phyloP scores from a whole-genome alignment of 129 eudicot genomes.

The Logfia minima region DNA sequence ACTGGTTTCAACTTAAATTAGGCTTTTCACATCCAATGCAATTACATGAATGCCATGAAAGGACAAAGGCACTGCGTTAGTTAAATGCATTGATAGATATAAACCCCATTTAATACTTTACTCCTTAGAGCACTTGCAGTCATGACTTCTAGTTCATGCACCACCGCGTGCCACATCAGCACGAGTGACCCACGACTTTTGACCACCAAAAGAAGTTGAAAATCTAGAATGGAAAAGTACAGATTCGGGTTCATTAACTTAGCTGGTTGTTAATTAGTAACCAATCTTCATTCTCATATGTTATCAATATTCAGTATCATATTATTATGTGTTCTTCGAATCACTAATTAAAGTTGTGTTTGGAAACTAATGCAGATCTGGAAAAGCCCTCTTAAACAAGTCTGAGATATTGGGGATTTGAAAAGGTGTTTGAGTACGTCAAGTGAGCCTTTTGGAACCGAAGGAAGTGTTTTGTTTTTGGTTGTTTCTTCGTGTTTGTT shows the following conservation, averaged over 20 bases:
- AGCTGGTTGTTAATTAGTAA: not conserved
- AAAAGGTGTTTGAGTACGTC: conserved; percentile 4
- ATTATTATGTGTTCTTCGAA: not conserved
- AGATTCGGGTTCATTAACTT: not conserved
- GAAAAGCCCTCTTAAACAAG: conserved; percentile 26
- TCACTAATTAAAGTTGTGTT: conserved; percentile 11
- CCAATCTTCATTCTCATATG: not conserved
- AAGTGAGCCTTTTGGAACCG: conserved; percentile 15
- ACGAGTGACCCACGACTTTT: too few species aligned
- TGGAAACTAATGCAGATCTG: conserved; percentile 22
- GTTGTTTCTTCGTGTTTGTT: conserved; percentile 21
- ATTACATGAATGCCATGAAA: not conserved
- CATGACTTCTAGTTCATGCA: too few species aligned
- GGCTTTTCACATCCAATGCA: not conserved
- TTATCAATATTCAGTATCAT: not conserved
- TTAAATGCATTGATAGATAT: not conserved
- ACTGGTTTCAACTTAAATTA: not conserved
- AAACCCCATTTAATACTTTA: not conserved
- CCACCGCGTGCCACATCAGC: too few species aligned
- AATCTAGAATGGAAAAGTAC: not conserved
- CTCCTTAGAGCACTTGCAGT: too few species aligned
- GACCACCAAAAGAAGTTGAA: not conserved
- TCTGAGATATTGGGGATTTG: not conserved
- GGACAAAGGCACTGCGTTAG: not conserved
- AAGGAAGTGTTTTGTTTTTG: conserved; percentile 23